Base-by-base conservation (phyloP, 768 basidiomycete species). In the Trametes maxima region DNA sequence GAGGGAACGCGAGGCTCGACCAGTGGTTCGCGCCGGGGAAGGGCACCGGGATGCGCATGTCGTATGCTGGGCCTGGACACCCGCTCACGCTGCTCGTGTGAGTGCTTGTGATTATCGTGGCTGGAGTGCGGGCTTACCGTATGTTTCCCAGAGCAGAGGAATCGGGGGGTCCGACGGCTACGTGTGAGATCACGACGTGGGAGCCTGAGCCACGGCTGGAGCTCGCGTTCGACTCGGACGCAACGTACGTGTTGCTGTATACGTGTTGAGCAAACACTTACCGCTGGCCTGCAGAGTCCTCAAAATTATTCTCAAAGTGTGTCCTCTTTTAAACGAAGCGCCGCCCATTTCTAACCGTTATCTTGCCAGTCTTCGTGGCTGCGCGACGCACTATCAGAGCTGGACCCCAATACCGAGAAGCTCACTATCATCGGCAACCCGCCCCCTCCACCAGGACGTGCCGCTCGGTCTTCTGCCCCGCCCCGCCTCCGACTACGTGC, bases 401-500 rank as follows among this genome's bases (percentile, higher is more conserved):
- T 99, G 14, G 95, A 98, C 66, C 84, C 93, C 17, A 90, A 93
- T 0, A 93, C 89, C 70, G 87, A 92, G 44, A 90, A 87, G 61
- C 80, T 98, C 19, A 92, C 90, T 0, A 86, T 98, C 72, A 85
- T 91, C 24, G 86, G 90, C 45, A 87, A 88, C 54, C 91, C 93
- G 1, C 80, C 83, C 0, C 69, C 73, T 57, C 63, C 68, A 62
- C 63, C 69, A 51, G 67, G 73, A 51, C 66, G 67, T 45, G 67
- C 66, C 51, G 65, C 63, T 24, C 63, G 66, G 37, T 61, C 57
- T 2, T 57, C 65, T 35, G 64, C 73, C n/a, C 83, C 80, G 69
- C 88, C 87, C 0, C 85, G 90, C 70, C 83, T 98, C 40, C 84
- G 91, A 21, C 88, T 98, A 50, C 86, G 88, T 58, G 92, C 90